Evolutionary conservation across 805 yeast species (phyloP).

Genomic region (Suhomyces canberraensis): DNA sequence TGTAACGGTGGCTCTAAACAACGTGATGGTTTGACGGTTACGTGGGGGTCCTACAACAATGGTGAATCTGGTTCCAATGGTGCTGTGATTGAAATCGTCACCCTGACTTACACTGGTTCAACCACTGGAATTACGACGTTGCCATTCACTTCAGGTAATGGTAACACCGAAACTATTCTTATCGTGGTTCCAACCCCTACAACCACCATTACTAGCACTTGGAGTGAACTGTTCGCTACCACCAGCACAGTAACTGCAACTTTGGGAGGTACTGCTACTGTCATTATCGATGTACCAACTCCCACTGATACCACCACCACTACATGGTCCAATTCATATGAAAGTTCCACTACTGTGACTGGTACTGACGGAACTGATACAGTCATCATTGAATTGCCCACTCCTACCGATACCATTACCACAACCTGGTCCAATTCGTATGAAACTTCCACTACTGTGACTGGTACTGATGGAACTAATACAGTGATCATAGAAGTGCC

Average conservation of each 20-base stretch:
- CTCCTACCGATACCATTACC: conserved; percentile 15
- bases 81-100: conserved; percentile 5
- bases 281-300: conserved; percentile 12
- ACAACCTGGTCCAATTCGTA: conserved; percentile 13
- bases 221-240: conserved; percentile 6
- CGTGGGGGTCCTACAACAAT: conserved; percentile 5
- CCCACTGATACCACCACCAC: conserved; percentile 11
- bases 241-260: conserved; percentile 7
- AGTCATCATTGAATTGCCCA: conserved; percentile 12
- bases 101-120: conserved; percentile 18
- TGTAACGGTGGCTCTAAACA: conserved; percentile 9
- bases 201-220: conserved; percentile 6
- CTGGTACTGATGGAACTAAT: conserved; percentile 3
- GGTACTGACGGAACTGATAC: conserved; percentile 11
- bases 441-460: conserved; percentile 7
- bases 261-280: conserved; percentile 12
- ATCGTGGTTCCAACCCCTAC: conserved; percentile 14
- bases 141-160: conserved; percentile 3
- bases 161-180: conserved; percentile 12
- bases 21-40: not conserved
- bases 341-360: conserved; percentile 6
- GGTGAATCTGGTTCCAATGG: conserved; percentile 8
- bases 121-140: conserved; percentile 18
- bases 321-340: conserved; percentile 6
- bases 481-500: conserved; percentile 12